phyloP scores from a whole-genome alignment of 371 early-diverging fungal genomes.

The Mortierella polycephala region DNA sequence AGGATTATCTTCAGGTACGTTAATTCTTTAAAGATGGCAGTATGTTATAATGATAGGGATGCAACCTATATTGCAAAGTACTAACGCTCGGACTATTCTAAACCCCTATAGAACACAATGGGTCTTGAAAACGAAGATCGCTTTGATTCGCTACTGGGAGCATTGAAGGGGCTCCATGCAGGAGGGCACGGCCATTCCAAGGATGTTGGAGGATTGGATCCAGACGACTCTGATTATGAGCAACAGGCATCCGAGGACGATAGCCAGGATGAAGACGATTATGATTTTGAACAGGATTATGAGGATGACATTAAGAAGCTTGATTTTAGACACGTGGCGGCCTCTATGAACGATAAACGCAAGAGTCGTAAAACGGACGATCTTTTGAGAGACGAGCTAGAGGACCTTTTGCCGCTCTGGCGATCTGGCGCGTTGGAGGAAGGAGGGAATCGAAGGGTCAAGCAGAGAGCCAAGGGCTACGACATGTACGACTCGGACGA shows the following conservation, averaged over 20 bases:
- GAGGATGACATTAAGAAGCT: slow-evolving; percentile 37
- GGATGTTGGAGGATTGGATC: slow-evolving; percentile 5
- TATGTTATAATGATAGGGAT: too few relatives aligned
- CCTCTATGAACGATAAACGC: slow-evolving; percentile 27
- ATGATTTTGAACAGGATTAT: slow-evolving; percentile 48
- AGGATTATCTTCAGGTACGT: slow-evolving; percentile 45
- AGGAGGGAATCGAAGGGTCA: slow-evolving; percentile 27
- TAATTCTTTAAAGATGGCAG: too few relatives aligned
- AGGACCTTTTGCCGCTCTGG: slow-evolving; percentile 45
- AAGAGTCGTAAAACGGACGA: slow-evolving; percentile 40
- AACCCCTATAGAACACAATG: slow-evolving; percentile 26
- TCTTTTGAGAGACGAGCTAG: slow-evolving; percentile 34
- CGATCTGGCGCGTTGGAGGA: slow-evolving; percentile 35
- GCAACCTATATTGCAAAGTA: too few relatives aligned
- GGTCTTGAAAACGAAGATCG: slow-evolving; percentile 17
- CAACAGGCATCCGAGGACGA: slow-evolving; percentile 27
- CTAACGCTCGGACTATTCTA: too few relatives aligned
- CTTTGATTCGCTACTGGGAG: slow-evolving; percentile 29
- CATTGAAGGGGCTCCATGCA: slow-evolving; percentile 30
- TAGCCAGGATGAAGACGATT: slow-evolving; percentile 30
- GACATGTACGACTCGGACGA: slow-evolving; percentile 37
- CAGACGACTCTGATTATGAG: slow-evolving; percentile 38
- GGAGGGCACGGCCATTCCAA: slow-evolving; percentile 33
- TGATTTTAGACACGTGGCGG: slow-evolving; percentile 23
- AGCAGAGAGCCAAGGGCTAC: slow-evolving; percentile 45